Evolutionary conservation across 768 basidiomycete species (phyloP).

Genomic region (Boletus eberwhitei): DNA sequence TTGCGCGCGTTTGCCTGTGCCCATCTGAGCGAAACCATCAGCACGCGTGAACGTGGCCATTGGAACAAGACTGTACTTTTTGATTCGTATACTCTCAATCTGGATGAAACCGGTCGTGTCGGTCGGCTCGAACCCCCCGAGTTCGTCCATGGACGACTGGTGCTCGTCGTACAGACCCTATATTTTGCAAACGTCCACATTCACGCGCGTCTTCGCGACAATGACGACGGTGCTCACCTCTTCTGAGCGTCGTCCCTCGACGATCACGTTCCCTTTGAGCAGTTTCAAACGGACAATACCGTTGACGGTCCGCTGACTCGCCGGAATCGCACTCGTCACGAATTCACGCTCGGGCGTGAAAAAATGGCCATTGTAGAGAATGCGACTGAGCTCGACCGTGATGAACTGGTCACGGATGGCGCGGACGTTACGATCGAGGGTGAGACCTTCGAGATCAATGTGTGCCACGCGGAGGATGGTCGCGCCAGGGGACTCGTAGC

Average conservation of each 20-base stretch:
- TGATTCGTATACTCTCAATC: constrained; percentile 96
- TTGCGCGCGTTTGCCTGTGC: constrained; percentile 83
- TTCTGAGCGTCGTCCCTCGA: constrained; percentile 87
- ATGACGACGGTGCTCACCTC: constrained; percentile 48
- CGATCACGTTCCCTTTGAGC: constrained; percentile 94
- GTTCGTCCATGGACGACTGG: constrained; percentile 97
- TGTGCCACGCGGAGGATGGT: constrained; percentile 95
- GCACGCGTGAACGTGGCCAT: background rate
- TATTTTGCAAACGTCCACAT: background rate
- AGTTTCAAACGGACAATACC: constrained; percentile 87
- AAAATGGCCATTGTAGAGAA: constrained; percentile 98
- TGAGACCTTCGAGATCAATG: constrained; percentile 94
- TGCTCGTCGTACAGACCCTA: constrained; percentile 94
- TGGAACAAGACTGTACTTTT: constrained; percentile 61
- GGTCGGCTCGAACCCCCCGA: constrained; percentile 96
- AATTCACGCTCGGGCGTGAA: constrained; percentile 99
- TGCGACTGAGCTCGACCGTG: constrained; percentile 83
- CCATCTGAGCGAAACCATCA: constrained; percentile 51
- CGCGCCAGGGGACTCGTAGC: constrained; percentile 96
- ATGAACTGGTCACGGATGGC: constrained; percentile 93
- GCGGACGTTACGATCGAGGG: constrained; percentile 96
- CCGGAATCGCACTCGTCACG: constrained; percentile 83
- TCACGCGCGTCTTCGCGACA: background rate
- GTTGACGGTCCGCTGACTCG: constrained; percentile 95
- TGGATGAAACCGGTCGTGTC: constrained; percentile 96